A percentile compares a stretch with the other conserved stretches of the same genome.
Evolutionary conservation across 2,329 filamentous ascomycete genomes (phyloP).

Genomic region (Phialocephala subalpina): DNA sequence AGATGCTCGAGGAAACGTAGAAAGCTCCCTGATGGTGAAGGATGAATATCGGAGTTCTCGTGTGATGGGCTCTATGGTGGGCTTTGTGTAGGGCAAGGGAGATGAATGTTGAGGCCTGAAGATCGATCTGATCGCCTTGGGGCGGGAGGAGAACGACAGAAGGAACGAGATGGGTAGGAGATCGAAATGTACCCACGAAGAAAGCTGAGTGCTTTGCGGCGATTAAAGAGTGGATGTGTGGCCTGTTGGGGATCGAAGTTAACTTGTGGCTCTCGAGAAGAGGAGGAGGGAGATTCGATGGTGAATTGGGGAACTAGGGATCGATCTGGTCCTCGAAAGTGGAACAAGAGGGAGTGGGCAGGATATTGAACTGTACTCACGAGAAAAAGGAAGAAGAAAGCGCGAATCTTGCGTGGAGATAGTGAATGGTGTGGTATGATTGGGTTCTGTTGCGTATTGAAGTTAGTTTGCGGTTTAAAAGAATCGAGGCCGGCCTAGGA

Average conservation of each 20-base stretch:
- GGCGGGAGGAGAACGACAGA: background rate
- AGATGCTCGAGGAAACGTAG: background rate
- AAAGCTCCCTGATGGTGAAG: background rate
- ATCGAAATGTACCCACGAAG: constrained; percentile 1
- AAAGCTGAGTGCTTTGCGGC: background rate
- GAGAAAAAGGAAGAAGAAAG: background rate
- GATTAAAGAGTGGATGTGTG: background rate
- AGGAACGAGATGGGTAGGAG: too few species aligned
- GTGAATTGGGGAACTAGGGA: background rate
- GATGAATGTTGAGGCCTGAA: background rate
- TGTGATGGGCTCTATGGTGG: too few species aligned
- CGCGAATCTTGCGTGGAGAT: background rate
- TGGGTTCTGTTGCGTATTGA: background rate
- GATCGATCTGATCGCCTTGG: background rate
- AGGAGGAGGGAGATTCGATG: background rate
- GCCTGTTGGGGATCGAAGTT: background rate
- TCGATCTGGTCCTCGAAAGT: too few species aligned
- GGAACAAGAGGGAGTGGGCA: too few species aligned
- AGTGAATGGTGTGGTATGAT: too few species aligned
- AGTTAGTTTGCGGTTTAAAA: background rate
- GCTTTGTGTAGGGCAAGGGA: background rate
- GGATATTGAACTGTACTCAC: too few species aligned
- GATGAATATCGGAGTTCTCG: background rate
- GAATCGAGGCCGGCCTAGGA: background rate
- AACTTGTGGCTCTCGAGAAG: background rate